These are phyloP conservation scores for Globisporangium sylvaticum DNA, from an alignment of 352 stramenopile genomes.

Conservation along the genomic window DNA sequence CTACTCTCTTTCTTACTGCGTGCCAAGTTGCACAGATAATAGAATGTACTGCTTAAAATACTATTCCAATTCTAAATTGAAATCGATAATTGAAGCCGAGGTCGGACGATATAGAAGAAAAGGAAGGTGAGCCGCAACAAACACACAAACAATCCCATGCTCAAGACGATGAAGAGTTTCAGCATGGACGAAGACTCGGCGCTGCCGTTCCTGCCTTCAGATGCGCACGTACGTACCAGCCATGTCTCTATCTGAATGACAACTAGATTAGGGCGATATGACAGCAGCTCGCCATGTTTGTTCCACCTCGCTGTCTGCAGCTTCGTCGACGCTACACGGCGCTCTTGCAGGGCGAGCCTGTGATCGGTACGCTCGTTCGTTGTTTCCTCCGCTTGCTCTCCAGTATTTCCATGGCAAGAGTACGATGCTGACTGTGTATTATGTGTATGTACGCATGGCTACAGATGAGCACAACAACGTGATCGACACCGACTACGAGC, in stretches of 20 bases:
- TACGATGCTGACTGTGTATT: background rate
- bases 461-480: constrained; percentile 31
- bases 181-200: constrained; percentile 1
- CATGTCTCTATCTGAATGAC: background rate
- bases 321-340: constrained; percentile 43
- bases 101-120: no score
- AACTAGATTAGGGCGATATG: no score
- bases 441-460: background rate
- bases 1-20: no score
- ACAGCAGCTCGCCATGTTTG: no score
- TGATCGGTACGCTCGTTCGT: constrained; percentile 28
- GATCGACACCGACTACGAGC: constrained; percentile 64
- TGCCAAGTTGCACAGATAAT: no score
- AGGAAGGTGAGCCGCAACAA: no score
- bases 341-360: constrained; percentile 36
- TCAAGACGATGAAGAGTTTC: constrained; percentile 3
- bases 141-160: background rate
- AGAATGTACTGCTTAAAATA: no score
- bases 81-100: no score
- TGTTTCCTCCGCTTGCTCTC: background rate
- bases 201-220: constrained; percentile 17
- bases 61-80: no score
- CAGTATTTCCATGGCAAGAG: background rate
- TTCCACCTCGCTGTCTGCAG: no score
- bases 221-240: constrained; percentile 21